Base-by-base conservation (phyloP, 805 yeast genomes). In the Yarrowia sp. region DNA sequence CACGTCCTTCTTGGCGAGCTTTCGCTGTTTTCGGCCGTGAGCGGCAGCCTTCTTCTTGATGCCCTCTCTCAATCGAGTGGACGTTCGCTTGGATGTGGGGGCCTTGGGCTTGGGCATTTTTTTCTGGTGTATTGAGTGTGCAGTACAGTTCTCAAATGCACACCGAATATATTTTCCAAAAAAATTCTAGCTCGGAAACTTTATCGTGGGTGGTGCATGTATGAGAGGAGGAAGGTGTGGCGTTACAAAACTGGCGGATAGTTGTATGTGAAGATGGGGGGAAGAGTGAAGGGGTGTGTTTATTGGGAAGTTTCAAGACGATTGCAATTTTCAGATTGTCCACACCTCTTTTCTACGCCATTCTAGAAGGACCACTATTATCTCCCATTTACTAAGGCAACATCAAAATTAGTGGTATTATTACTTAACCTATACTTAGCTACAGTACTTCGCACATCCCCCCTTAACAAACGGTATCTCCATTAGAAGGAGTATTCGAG, bases 31-130 rank as follows among this genome's bases (percentile, higher is more conserved):
- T 79, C 96, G 87, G 71, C 89, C 85, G 73, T 93, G 94, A 9
- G 98, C 97, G 49, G 94, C 85, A 2, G 97, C 93, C 80, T 95
- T 95, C 86, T 92, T 95, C 82, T 91, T 90, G 77, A 95, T 92
- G 71, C 99, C 99, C 78, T 93, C 97, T 76, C 92, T 87, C 91
- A 93, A 86, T 78, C 96, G 92, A 74, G 98, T 94, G 76, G 95
- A 85, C 65, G 87, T 84, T 81, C 98, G 87, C 80, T 94, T 95
- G 70, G 96, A 90, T n/a, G 67, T 64, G 40, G 67, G 67, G 47
- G 58, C 67, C 66, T 61, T 61, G 34, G 67, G 52, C 17, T 44
- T 66, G 20, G 66, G 44, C 70, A 50, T 63, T 67, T 24, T n/a
- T 24, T 24, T 24, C 30, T 24, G 30, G 38, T 68, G 55, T 36